Conservation (phyloP, 2,329 filamentous ascomycete genomes). For the Trichoderma harzianum region DNA sequence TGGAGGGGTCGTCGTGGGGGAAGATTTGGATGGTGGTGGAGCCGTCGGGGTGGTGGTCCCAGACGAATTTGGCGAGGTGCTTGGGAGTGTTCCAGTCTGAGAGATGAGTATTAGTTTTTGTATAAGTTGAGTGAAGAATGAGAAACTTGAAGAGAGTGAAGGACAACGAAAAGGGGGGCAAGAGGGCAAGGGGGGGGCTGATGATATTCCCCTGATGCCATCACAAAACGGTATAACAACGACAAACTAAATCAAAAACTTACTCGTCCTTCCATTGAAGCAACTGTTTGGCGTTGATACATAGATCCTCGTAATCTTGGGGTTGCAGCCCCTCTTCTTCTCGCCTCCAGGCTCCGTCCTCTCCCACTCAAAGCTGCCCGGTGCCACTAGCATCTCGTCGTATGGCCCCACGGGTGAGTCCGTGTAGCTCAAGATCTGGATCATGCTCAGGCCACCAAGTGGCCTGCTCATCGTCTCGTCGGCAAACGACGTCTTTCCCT, state of each 20-base stretch:
- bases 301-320: slow-evolving; percentile 51
- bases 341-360: slow-evolving; percentile 34
- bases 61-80: slow-evolving; percentile 51
- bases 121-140: neutral
- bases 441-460: slow-evolving; percentile 44
- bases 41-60: slow-evolving; percentile 36
- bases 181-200: neutral
- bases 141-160: neutral
- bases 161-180: neutral
- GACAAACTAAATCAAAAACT: slow-evolving; percentile 18
- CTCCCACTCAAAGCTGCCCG: slow-evolving; percentile 44
- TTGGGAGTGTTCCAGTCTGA: slow-evolving; percentile 54
- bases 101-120: neutral
- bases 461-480: slow-evolving; percentile 29
- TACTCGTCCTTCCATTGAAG: slow-evolving; percentile 52
- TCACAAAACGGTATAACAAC: neutral
- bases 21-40: slow-evolving; percentile 42
- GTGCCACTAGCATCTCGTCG: slow-evolving; percentile 49
- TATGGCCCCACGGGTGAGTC: slow-evolving; percentile 52
- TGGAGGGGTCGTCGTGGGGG: slow-evolving; percentile 38
- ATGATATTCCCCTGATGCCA: neutral
- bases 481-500: slow-evolving; percentile 40
- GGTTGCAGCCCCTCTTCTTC: slow-evolving; percentile 34
- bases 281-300: slow-evolving; percentile 51
- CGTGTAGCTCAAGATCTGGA: slow-evolving; percentile 50